These are phyloP conservation scores for Plectosphaerella plurivora DNA, from an alignment of 2,329 filamentous ascomycete species.

Conservation along the genomic window DNA sequence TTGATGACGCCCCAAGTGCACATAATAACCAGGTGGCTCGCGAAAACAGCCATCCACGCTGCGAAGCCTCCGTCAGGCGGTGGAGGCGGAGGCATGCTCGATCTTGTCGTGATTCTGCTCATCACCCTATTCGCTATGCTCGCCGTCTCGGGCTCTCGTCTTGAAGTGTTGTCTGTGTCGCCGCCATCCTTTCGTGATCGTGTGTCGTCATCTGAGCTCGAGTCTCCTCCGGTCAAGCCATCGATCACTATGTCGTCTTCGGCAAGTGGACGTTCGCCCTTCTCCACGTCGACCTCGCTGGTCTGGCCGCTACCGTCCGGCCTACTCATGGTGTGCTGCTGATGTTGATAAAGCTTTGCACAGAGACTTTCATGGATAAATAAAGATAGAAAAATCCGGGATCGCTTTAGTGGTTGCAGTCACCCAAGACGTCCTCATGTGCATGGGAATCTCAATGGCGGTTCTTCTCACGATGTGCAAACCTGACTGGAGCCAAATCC, in stretches of 20 bases:
- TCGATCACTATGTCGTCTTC: neutral
- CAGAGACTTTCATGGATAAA: too few species aligned
- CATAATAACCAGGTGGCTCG: conserved; percentile 41
- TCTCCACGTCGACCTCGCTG: neutral
- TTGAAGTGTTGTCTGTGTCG: neutral
- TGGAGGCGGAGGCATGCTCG: conserved; percentile 36
- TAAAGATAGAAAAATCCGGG: too few species aligned
- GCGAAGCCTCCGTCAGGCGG: conserved; percentile 45
- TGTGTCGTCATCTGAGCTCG: neutral
- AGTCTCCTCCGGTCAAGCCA: neutral
- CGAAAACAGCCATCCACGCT: conserved; percentile 39
- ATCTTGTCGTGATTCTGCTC: conserved; percentile 34
- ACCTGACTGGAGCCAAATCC: too few species aligned
- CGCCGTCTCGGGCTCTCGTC: conserved; percentile 13
- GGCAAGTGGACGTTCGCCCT: neutral
- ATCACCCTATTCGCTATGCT: conserved; percentile 30
- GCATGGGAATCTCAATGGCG: too few species aligned
- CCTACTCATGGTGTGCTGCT: too few species aligned
- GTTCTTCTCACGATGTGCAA: too few species aligned
- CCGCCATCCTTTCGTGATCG: neutral
- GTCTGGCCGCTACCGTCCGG: neutral
- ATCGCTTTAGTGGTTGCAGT: too few species aligned
- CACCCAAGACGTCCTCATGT: too few species aligned
- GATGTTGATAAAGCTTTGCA: too few species aligned
- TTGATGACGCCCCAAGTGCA: conserved; percentile 52